These are phyloP conservation scores for Saccharomycopsis microspora DNA, from an alignment of 805 yeast genomes.

Conservation along the genomic window DNA sequence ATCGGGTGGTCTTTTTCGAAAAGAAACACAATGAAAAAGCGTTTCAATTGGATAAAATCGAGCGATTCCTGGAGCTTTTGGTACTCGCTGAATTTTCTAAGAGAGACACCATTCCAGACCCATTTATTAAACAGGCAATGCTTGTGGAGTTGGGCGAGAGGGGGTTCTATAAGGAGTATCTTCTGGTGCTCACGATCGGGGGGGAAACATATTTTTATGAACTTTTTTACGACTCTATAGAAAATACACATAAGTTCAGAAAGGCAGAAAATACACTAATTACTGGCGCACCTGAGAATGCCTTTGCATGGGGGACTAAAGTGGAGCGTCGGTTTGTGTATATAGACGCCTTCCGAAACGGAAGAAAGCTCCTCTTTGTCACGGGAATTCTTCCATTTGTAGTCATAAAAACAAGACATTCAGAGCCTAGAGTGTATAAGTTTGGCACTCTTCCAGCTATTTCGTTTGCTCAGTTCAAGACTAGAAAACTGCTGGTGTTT, in stretches of 20 bases:
- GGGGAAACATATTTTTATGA: conserved; percentile 69
- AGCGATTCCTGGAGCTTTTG: conserved; percentile 24
- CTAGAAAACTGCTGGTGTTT: conserved; percentile 17
- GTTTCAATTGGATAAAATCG: conserved; percentile 27
- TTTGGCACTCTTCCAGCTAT: conserved; percentile 55
- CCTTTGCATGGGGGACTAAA: conserved; percentile 55
- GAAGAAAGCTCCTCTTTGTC: conserved; percentile 49
- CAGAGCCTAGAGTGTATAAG: conserved; percentile 53
- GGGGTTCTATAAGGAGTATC: conserved; percentile 41
- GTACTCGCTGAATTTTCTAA: conserved; percentile 13
- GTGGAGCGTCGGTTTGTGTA: conserved; percentile 59
- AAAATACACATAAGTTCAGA: conserved; percentile 32
- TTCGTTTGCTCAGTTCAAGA: conserved; percentile 49
- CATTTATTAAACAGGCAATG: conserved; percentile 52
- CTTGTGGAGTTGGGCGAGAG: conserved; percentile 55
- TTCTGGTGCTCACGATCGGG: conserved; percentile 66
- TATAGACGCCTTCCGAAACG: conserved; percentile 40
- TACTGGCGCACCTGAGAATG: conserved; percentile 75
- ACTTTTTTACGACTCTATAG: conserved; percentile 33
- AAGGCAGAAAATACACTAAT: conserved; percentile 32
- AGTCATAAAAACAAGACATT: conserved; percentile 51
- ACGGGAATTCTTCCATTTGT: conserved; percentile 68
- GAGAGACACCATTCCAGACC: conserved; percentile 16
- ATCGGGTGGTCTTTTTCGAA: conserved; percentile 54
- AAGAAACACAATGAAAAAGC: conserved; percentile 34